These are phyloP conservation scores for Clonostachys rhizophaga DNA, from an alignment of 2,329 filamentous ascomycete species.

Conservation along the genomic window DNA sequence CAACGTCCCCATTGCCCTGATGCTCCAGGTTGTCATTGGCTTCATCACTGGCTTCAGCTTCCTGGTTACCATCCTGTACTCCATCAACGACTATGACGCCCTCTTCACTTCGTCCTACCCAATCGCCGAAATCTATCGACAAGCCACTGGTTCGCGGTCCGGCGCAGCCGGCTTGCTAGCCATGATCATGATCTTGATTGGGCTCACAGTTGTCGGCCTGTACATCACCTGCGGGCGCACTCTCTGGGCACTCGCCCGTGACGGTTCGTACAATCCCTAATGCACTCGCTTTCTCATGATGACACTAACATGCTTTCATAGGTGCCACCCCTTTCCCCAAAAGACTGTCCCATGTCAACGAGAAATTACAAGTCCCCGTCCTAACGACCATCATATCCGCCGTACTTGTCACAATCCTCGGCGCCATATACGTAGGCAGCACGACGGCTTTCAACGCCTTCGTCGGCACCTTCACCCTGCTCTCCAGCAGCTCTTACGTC, in stretches of 20 bases:
- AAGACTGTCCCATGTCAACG: slow-evolving; percentile 19
- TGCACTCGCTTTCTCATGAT: too few species aligned
- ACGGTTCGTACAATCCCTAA: slow-evolving; percentile 14
- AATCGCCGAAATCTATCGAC: slow-evolving; percentile 61
- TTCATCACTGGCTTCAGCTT: slow-evolving; percentile 49
- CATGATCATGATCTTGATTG: slow-evolving; percentile 31
- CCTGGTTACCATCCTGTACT: slow-evolving; percentile 50
- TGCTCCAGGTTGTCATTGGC: slow-evolving; percentile 41
- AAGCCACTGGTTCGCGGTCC: slow-evolving; percentile 45
- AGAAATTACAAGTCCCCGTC: slow-evolving; percentile 24
- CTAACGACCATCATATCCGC: slow-evolving; percentile 44
- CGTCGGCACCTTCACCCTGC: slow-evolving; percentile 42
- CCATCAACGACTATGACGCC: slow-evolving; percentile 51
- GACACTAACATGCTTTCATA: too few species aligned
- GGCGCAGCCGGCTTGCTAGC: slow-evolving; percentile 45
- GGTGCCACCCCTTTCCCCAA: slow-evolving; percentile 22
- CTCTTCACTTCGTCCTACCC: slow-evolving; percentile 49
- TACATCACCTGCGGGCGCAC: slow-evolving; percentile 32
- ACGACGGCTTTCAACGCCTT: slow-evolving; percentile 64
- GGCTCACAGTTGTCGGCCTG: slow-evolving; percentile 24
- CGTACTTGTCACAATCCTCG: slow-evolving; percentile 44
- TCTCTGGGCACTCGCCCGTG: slow-evolving; percentile 32
- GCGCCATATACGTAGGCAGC: slow-evolving; percentile 61
- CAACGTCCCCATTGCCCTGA: slow-evolving; percentile 50
- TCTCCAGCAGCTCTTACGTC: slow-evolving; percentile 41